Conservation (phyloP, 1,284 basidiomycete genomes). For the Apiotrichum gracile region DNA sequence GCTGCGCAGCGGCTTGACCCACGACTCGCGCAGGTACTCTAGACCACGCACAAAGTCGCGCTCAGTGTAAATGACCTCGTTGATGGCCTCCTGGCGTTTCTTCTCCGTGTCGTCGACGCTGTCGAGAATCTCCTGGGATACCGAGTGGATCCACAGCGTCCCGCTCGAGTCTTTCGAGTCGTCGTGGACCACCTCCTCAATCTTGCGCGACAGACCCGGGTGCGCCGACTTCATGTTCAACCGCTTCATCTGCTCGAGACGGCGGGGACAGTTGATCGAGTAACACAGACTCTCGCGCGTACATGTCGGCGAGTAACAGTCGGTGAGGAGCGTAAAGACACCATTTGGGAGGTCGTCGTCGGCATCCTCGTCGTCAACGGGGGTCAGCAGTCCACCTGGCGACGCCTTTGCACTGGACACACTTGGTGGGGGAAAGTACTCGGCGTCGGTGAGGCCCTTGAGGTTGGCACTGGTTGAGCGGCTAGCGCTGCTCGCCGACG, state of each 20-base stretch:
- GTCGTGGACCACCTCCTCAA: conserved; percentile 80
- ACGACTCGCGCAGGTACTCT: conserved; percentile 92
- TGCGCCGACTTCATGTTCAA: conserved; percentile 80
- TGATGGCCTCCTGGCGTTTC: conserved; percentile 96
- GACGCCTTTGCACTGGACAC: background rate
- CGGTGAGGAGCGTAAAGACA: conserved; percentile 92
- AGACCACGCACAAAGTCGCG: conserved; percentile 95
- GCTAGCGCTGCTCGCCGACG: conserved; percentile 21
- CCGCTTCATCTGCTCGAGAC: conserved; percentile 88
- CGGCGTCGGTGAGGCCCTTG: background rate
- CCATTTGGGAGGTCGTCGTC: conserved; percentile 74
- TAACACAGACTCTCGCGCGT: conserved; percentile 89
- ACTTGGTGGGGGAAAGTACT: conserved; percentile 6
- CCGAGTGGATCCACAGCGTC: conserved; percentile 94
- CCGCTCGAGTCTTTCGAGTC: conserved; percentile 68
- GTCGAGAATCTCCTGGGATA: conserved; percentile 87
- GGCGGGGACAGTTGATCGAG: conserved; percentile 89
- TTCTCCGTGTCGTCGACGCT: conserved; percentile 89
- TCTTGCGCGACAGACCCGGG: conserved; percentile 66
- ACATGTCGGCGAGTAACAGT: conserved; percentile 98
- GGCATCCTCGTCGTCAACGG: conserved; percentile 33
- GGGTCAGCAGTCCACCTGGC: background rate
- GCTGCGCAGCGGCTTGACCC: conserved; percentile 77
- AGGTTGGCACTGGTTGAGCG: background rate
- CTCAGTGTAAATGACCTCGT: conserved; percentile 98